Conservation (phyloP, 768 basidiomycete species). For the Rhizopogon vesiculosus region DNA sequence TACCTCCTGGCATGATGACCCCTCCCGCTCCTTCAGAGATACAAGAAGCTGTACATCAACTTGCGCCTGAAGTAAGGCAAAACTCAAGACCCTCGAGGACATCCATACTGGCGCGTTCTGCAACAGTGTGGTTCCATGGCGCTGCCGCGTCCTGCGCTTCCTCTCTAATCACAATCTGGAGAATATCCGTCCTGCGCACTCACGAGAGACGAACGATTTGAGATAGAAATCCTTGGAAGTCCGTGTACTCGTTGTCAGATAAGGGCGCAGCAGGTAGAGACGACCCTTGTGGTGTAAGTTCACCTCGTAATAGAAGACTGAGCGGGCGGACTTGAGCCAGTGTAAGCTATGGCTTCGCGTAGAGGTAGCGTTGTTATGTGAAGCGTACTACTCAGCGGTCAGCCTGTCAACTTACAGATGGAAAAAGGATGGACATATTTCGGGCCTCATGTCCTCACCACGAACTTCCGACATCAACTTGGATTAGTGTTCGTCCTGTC, state of each 20-base stretch:
- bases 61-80: constrained; percentile 35
- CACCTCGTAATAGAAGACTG: constrained; percentile 77
- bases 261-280: constrained; percentile 39
- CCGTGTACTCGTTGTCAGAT: constrained; percentile 33
- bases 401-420: no score
- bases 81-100: constrained; percentile 59
- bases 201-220: constrained; percentile 63
- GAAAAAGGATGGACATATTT: constrained; percentile 42
- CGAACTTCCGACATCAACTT: constrained; percentile 66
- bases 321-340: constrained; percentile 68
- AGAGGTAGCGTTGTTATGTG: constrained; percentile 83
- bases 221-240: constrained; percentile 59
- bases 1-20: constrained; percentile 49
- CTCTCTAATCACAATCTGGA: constrained; percentile 35
- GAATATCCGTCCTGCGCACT: constrained; percentile 26
- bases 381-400: constrained; percentile 62
- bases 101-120: constrained; percentile 66
- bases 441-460: constrained; percentile 94
- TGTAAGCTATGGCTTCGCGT: constrained; percentile 79
- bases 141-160: constrained; percentile 43
- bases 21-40: constrained; percentile 16
- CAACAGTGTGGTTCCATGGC: constrained; percentile 75
- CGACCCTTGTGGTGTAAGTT: constrained; percentile 60
- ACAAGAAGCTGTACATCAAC: constrained; percentile 15
- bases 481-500: constrained; percentile 64